Conservation (phyloP, 164 flowering plant species). For the Echeveria elegans region DNA sequence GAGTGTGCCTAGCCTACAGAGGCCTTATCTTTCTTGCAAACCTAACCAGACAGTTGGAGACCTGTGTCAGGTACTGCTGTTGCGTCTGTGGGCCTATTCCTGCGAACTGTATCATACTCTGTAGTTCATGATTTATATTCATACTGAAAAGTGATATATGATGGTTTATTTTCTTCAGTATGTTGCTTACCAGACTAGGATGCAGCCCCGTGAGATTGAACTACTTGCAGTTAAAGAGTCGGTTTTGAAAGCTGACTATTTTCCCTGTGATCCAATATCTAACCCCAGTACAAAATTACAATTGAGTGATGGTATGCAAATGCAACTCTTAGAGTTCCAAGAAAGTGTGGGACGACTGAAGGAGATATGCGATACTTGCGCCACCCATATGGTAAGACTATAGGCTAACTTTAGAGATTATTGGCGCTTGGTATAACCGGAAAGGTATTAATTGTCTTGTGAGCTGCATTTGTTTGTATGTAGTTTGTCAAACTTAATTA, state of each 20-base stretch:
- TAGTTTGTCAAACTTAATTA: no score
- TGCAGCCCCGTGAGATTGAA: slow-evolving; percentile 45
- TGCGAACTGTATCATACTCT: background rate
- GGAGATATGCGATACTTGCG: slow-evolving; percentile 17
- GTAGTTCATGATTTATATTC: no score
- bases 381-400: slow-evolving; percentile 44
- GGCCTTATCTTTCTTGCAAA: slow-evolving; percentile 67
- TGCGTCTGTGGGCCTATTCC: background rate
- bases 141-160: no score
- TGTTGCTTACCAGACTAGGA: slow-evolving; percentile 44
- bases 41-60: slow-evolving; percentile 48
- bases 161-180: slow-evolving; percentile 26
- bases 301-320: slow-evolving; percentile 27
- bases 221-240: slow-evolving; percentile 37
- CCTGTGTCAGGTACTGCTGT: slow-evolving; percentile 46
- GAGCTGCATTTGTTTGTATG: no score
- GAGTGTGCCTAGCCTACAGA: slow-evolving; percentile 43
- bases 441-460: no score
- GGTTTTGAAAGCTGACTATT: slow-evolving; percentile 12
- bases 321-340: slow-evolving; percentile 34
- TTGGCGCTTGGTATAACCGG: no score
- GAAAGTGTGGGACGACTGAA: slow-evolving; percentile 48
- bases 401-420: background rate
- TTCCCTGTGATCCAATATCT: slow-evolving; percentile 5
- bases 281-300: slow-evolving; percentile 6